Evolutionary conservation across 371 early-diverging fungal species (phyloP).

Genomic region (Mortierella sp.): DNA sequence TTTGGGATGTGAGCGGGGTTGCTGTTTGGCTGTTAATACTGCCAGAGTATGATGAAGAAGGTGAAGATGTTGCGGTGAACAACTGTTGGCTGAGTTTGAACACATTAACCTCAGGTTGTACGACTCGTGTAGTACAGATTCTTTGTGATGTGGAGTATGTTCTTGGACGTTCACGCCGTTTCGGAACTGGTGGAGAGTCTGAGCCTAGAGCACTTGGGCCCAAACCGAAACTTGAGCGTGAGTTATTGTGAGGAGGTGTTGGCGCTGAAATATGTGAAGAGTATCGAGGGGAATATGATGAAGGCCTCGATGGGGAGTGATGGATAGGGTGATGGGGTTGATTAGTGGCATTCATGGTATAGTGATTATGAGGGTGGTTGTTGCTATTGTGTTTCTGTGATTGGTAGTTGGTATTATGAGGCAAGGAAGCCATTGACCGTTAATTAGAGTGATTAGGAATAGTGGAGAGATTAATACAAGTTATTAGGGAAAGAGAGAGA

Average conservation of each 20-base stretch:
- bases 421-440: not conserved
- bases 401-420: not conserved
- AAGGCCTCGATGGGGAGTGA: not conserved
- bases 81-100: not conserved
- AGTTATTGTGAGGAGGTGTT: conserved; percentile 1
- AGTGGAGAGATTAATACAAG: not conserved
- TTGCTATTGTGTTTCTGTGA: too few species aligned
- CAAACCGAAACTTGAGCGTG: not conserved
- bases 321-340: conserved; percentile 17
- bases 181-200: not conserved
- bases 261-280: not conserved
- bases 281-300: not conserved
- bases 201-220: conserved; percentile 5
- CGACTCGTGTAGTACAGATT: not conserved
- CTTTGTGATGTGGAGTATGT: not conserved
- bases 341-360: too few species aligned
- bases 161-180: not conserved
- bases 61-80: not conserved
- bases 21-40: not conserved
- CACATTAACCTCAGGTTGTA: not conserved
- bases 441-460: not conserved
- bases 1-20: conserved; percentile 13
- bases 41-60: not conserved
- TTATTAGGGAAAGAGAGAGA: not conserved
- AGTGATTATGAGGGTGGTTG: conserved; percentile 14